Base-by-base conservation (phyloP, 495 filamentous ascomycete species). In the Aspergillus sclerotioniger region DNA sequence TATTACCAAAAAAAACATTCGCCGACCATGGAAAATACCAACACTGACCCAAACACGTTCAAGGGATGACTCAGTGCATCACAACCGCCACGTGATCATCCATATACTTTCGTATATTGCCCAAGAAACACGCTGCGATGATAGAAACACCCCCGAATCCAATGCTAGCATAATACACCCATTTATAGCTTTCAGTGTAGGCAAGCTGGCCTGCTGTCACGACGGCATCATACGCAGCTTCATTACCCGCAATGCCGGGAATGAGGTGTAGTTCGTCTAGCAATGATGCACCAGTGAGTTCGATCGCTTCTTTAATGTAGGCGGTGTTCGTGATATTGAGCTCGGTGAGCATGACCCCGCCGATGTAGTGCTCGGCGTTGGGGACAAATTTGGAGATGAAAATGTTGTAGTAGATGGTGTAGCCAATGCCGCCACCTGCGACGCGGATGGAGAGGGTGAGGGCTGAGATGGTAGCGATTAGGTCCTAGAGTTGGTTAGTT, bases 321-420 rank as follows among this genome's bases (percentile, higher is more conserved):
- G 60, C 61, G 0, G 60, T 47, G 58, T 83, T 69, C 6, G 75
- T 81, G 64, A 90, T 87, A 55, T 81, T 78, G 37, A 82, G 71
- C 52, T 82, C 54, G 13, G 67, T 63, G 3, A 71, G 53, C 76
- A 86, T 85, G 1, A 80, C 76, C 8, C 74, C 78, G 19, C 78
- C 81, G 15, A 89, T 80, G 53, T 81, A 77, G 46, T 77, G 49
- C 8, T 54, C 66, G 32, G 85, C 80, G 17, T 75, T 68, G 0
- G 83, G 78, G 13, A 79, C 60, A 57, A 90, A 84, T 71, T 87
- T 88, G 61, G 79, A 78, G 61, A 82, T 68, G 73, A 89, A 91
- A 62, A 91, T 78, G 65, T 90, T 91, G 79, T 85, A 90, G 78
- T 91, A 91, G 57, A 86, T 81, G 20, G 80, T 81, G 67, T 90